Percentiles rank a stretch among this genome's conserved stretches.
Evolutionary conservation across 2,329 filamentous ascomycete species (phyloP).

Genomic region (Xylaria hypoxylon): DNA sequence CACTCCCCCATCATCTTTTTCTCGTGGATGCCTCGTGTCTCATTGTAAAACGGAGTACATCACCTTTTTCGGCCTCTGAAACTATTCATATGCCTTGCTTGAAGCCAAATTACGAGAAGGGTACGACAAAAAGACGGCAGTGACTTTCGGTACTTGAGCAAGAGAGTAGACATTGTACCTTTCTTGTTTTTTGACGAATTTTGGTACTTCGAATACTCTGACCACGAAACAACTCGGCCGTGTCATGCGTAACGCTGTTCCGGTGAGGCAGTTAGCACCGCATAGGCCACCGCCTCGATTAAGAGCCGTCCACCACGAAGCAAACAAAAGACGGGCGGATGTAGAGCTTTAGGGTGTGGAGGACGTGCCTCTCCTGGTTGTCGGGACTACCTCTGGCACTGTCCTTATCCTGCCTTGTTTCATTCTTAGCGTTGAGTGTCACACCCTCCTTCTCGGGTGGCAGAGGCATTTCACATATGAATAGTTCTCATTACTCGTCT

Average conservation of each 20-base stretch:
- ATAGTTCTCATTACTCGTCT: no score
- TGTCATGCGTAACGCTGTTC: neutral
- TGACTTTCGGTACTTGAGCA: neutral
- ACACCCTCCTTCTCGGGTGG: no score
- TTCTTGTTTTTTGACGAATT: neutral
- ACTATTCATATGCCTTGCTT: neutral
- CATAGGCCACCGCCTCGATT: slow-evolving; percentile 1
- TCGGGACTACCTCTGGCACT: neutral
- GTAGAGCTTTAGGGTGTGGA: neutral
- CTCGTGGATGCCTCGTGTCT: neutral
- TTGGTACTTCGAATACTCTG: neutral
- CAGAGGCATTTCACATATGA: no score
- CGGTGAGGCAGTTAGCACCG: neutral
- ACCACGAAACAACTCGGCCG: neutral
- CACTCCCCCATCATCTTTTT: neutral
- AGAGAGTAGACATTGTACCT: neutral
- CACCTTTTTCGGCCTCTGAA: neutral
- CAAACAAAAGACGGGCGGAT: neutral
- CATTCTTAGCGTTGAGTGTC: no score
- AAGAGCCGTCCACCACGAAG: neutral
- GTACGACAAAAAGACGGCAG: neutral
- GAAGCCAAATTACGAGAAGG: neutral
- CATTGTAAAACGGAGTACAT: neutral
- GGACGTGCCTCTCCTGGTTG: neutral
- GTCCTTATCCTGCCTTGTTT: neutral